Evolutionary conservation across 495 filamentous ascomycete genomes (phyloP).

Genomic region (Talaromyces wortmannii): DNA sequence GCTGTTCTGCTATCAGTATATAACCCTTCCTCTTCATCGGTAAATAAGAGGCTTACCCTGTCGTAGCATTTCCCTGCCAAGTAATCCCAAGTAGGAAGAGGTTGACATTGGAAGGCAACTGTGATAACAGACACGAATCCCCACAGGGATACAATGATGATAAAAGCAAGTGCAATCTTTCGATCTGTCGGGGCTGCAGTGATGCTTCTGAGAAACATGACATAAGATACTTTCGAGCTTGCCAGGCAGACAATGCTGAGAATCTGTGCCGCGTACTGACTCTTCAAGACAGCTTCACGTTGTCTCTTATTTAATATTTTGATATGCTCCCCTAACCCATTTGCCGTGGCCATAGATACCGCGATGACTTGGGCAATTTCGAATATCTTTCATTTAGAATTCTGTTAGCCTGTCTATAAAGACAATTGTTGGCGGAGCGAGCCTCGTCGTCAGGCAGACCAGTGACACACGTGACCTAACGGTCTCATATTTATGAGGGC

Average conservation of each 20-base stretch:
- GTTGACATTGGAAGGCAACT: slow-evolving; percentile 33
- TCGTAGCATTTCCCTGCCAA: slow-evolving; percentile 25
- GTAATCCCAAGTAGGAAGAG: slow-evolving; percentile 30
- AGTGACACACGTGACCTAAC: no score
- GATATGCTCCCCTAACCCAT: slow-evolving; percentile 15
- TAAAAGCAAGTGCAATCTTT: slow-evolving; percentile 13
- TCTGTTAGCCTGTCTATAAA: background rate
- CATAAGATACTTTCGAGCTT: slow-evolving; percentile 25
- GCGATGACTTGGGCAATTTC: slow-evolving; percentile 12
- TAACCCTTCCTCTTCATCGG: background rate
- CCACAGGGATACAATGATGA: slow-evolving; percentile 24
- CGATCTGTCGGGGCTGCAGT: slow-evolving; percentile 12
- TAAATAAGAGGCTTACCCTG: slow-evolving; percentile 14
- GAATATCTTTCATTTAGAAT: slow-evolving; percentile 5
- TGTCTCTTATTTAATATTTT: slow-evolving; percentile 4
- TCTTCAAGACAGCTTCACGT: slow-evolving; percentile 15
- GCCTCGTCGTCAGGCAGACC: no score
- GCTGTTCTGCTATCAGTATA: slow-evolving; percentile 10
- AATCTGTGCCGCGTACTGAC: slow-evolving; percentile 22
- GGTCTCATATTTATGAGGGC: no score
- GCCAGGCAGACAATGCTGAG: slow-evolving; percentile 22
- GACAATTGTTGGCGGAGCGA: background rate
- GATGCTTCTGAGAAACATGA: slow-evolving; percentile 19
- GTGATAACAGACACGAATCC: slow-evolving; percentile 21
- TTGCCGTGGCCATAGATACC: slow-evolving; percentile 13